Percentiles rank a stretch among this genome's conserved stretches.
These are phyloP conservation scores for Apophysomyces ossiformis DNA, from an alignment of 371 early-diverging fungal species.

Conservation along the genomic window DNA sequence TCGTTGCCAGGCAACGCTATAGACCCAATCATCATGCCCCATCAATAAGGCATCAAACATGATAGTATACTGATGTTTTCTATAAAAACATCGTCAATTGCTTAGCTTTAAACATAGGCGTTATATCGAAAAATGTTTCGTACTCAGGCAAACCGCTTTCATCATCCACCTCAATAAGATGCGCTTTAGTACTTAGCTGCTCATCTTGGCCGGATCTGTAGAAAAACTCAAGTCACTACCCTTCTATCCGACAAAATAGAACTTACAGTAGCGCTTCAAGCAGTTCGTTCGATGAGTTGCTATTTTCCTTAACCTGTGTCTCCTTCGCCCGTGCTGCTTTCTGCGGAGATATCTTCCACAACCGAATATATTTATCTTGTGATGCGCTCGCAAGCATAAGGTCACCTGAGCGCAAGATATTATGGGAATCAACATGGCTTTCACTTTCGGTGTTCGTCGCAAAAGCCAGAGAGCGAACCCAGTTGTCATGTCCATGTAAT, in stretches of 20 bases:
- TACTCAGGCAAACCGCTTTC: conserved; percentile 4
- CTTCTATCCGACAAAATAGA: too few relatives aligned
- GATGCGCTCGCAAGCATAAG: conserved; percentile 88
- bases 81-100: conserved; percentile 19
- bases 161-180: conserved; percentile 61
- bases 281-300: conserved; percentile 50
- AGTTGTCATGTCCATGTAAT: conserved; percentile 91
- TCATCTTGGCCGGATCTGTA: conserved; percentile 51
- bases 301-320: conserved; percentile 13
- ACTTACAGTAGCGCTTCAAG: conserved; percentile 54
- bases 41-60: conserved; percentile 89
- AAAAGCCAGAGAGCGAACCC: conserved; percentile 87
- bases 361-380: conserved; percentile 91
- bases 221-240: too few relatives aligned
- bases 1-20: conserved; percentile 81
- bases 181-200: conserved; percentile 83
- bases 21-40: conserved; percentile 97
- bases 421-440: conserved; percentile 36
- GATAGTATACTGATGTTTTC: conserved; percentile 59
- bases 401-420: conserved; percentile 72
- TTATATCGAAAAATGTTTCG: neutral
- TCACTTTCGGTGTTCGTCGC: conserved; percentile 59
- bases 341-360: conserved; percentile 81
- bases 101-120: neutral
- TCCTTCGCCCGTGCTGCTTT: conserved; percentile 7